Conservation (phyloP, 2,329 filamentous ascomycete genomes). For the Paraconiothyrium sp. region DNA sequence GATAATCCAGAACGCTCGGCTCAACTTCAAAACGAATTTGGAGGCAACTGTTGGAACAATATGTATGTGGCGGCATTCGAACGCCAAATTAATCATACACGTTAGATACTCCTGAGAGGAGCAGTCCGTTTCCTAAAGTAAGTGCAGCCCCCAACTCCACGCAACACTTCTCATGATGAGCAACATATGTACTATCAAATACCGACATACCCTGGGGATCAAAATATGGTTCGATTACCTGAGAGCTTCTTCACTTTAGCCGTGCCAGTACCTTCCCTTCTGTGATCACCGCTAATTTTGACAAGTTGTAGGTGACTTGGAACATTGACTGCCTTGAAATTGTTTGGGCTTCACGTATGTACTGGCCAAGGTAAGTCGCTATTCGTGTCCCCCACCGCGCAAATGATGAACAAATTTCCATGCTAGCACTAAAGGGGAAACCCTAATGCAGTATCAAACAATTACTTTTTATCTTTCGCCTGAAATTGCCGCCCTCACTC, state of each 20-base stretch:
- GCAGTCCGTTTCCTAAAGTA: neutral
- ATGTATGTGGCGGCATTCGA: neutral
- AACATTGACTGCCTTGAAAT: neutral
- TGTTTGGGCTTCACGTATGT: neutral
- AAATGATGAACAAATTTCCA: conserved; percentile 50
- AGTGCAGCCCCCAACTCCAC: neutral
- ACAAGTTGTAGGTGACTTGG: conserved; percentile 5
- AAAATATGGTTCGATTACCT: conserved; percentile 53
- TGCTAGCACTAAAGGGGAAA: conserved; percentile 50
- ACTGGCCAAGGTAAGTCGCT: conserved; percentile 9
- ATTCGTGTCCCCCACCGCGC: conserved; percentile 18
- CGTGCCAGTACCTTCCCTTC: neutral
- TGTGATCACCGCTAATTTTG: conserved; percentile 16
- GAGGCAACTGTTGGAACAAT: neutral
- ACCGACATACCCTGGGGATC: conserved; percentile 49
- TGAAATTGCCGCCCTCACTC: conserved; percentile 28
- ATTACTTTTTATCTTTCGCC: conserved; percentile 53
- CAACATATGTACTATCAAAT: conserved; percentile 53
- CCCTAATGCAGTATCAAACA: conserved; percentile 46
- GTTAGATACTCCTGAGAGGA: neutral
- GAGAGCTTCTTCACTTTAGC: conserved; percentile 25
- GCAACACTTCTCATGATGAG: conserved; percentile 41
- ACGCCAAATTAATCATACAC: conserved; percentile 2
- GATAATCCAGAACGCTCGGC: neutral
- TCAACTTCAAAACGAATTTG: neutral